Evolutionary conservation across 352 stramenopile genomes (phyloP).

Genomic region (Hyaloperonospora brassicae): DNA sequence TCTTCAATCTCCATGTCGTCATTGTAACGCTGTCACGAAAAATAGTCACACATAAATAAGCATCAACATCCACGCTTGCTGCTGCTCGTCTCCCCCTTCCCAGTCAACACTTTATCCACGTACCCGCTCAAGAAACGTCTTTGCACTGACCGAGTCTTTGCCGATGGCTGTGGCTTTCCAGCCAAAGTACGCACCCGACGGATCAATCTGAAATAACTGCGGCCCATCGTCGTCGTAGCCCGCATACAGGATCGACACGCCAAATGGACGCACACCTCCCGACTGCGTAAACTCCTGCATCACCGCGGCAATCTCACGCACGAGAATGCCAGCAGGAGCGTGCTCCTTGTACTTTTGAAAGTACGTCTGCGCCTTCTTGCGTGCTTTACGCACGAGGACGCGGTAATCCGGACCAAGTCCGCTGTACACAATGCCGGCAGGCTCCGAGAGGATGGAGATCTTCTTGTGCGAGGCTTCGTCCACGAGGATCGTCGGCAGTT

Average conservation of each 20-base stretch:
- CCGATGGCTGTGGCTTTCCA: slow-evolving; percentile 99
- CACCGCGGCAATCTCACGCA: slow-evolving; percentile 92
- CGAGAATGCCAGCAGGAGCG: slow-evolving; percentile 93
- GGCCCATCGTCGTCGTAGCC: slow-evolving; percentile 97
- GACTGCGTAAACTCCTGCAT: slow-evolving; percentile 99
- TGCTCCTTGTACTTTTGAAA: slow-evolving; percentile 92
- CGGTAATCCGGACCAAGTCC: slow-evolving; percentile 98
- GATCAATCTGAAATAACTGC: slow-evolving; percentile 98
- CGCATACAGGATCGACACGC: slow-evolving; percentile 96
- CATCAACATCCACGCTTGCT: not conserved
- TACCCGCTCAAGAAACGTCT: slow-evolving; percentile 98
- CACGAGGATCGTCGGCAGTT: slow-evolving; percentile 92
- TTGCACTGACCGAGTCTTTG: slow-evolving; percentile 96
- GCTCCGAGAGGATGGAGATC: slow-evolving; percentile 90
- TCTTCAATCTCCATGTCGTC: slow-evolving; percentile 99
- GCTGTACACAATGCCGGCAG: slow-evolving; percentile 93
- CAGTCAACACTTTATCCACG: slow-evolving; percentile 29
- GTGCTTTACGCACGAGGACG: slow-evolving; percentile 93
- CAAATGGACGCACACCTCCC: slow-evolving; percentile 97
- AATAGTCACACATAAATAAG: slow-evolving; percentile 2
- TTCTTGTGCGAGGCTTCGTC: slow-evolving; percentile 95
- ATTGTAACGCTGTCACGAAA: slow-evolving; percentile 62
- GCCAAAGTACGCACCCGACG: slow-evolving; percentile 96
- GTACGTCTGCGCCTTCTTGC: slow-evolving; percentile 95
- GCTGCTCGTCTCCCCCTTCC: not conserved